phyloP scores from a whole-genome alignment of 2,329 filamentous ascomycete species.

The Allantophomopsis lycopodina region DNA sequence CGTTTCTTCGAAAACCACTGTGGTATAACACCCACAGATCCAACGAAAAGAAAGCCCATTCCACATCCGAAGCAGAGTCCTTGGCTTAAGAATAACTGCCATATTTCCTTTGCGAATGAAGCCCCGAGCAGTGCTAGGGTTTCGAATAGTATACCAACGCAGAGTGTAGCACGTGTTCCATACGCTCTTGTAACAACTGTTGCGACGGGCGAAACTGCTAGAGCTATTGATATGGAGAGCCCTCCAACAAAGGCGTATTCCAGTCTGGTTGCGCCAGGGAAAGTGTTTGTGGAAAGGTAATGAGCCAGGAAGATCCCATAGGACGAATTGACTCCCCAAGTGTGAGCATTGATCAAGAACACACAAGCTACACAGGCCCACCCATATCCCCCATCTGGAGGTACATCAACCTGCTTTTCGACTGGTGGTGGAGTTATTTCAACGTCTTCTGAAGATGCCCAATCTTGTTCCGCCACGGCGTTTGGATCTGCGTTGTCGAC shows the following conservation, averaged over 20 bases:
- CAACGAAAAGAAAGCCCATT: constrained; percentile 55
- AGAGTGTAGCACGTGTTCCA: constrained; percentile 48
- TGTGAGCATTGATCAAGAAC: constrained; percentile 29
- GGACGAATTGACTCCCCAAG: constrained; percentile 27
- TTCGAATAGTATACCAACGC: constrained; percentile 49
- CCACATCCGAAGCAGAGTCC: constrained; percentile 61
- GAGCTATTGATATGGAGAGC: constrained; percentile 46
- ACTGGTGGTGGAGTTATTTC: constrained; percentile 2
- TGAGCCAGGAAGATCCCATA: constrained; percentile 41
- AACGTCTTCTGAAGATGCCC: constrained; percentile 5
- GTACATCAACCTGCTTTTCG: constrained; percentile 18
- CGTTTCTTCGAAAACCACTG: constrained; percentile 42
- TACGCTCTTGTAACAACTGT: constrained; percentile 41
- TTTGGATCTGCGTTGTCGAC: not conserved
- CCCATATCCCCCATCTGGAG: constrained; percentile 42
- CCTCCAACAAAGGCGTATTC: constrained; percentile 63
- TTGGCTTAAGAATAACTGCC: constrained; percentile 62
- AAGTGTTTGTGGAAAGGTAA: constrained; percentile 36
- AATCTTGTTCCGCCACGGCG: not conserved
- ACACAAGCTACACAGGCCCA: constrained; percentile 35
- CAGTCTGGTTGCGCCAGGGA: constrained; percentile 35
- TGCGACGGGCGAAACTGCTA: constrained; percentile 47
- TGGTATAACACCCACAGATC: constrained; percentile 43
- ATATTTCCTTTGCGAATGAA: constrained; percentile 51
- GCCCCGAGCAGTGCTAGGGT: constrained; percentile 50